Base-by-base conservation (phyloP, 2,329 filamentous ascomycete species). In the Clonostachys byssicola region DNA sequence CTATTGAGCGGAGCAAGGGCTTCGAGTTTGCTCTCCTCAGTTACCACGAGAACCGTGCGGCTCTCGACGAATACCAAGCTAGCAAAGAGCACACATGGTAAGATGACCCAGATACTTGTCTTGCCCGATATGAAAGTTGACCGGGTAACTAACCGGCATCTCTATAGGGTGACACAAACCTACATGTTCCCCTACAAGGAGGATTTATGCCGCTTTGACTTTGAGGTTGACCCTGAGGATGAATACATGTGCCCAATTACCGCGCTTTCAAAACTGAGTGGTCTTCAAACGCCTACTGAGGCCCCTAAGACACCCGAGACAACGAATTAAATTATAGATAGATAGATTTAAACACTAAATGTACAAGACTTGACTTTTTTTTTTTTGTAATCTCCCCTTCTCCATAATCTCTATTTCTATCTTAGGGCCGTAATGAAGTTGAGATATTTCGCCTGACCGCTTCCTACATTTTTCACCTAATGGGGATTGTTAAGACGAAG, bases 161-260 rank as follows among this genome's bases (percentile, higher is more conserved):
- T 16, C 23, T 30, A 3, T 38, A 80, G 77, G 44, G 74, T 80
- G 0, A 80, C 76, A 0, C 70, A 64, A 30, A 70, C 65, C 4
- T 75, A 73, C 45, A 59, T 81, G 10, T 77, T 71, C 59, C 77
- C 77, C 0, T 80, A 67, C 53, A 73, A 72, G 16, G 75, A 80
- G 44, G 75, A 80, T 48, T 58, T 80, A 2, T 65, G 67, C 14
- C 63, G 77, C n/a, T 80, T 79, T 54, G 77, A 80, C 52, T 80
- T 80, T 51, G 75, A 80, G 46, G 71, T 77, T 17, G 66, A 68
- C 35, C 12, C n/a, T 9, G 34, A 45, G 34, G 36, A 39, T 39
- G 36, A 39, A 18, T 39, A 39, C 36, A 39, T 39, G 36, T 30
- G 23, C 23, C 23, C 23, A 30, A 30, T 30, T 30, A 30, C 23